Conservation (phyloP, 2,329 filamentous ascomycete species). For the Nothophoma quercina region DNA sequence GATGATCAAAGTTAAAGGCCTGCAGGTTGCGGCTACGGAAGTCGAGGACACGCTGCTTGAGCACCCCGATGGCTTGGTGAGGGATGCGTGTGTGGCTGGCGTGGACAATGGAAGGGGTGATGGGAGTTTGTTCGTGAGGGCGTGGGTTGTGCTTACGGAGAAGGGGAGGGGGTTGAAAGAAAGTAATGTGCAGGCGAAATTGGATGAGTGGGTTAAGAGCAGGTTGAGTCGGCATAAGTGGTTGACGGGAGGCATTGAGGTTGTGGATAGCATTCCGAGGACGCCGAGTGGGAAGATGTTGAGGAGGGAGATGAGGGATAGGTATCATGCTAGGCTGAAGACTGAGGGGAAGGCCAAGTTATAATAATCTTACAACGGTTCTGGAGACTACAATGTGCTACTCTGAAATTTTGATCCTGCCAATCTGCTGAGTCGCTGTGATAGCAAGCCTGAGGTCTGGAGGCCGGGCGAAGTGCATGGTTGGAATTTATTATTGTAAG, state of each 20-base stretch:
- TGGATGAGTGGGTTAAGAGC: conserved; percentile 32
- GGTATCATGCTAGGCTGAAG: conserved; percentile 36
- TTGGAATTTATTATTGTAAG: too few relatives aligned
- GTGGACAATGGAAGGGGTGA: conserved; percentile 41
- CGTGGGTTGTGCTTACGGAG: conserved; percentile 39
- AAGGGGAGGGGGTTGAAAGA: conserved; percentile 26
- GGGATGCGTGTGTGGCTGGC: conserved; percentile 43
- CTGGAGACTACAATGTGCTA: too few relatives aligned
- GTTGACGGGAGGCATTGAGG: conserved; percentile 41
- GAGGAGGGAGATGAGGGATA: conserved; percentile 39
- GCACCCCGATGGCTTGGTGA: conserved; percentile 44
- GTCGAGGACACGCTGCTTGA: conserved; percentile 56
- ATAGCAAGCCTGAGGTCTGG: too few relatives aligned
- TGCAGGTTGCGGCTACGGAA: conserved; percentile 60
- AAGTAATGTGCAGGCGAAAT: conserved; percentile 24
- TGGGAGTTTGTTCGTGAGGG: conserved; percentile 39
- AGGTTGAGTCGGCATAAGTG: conserved; percentile 41
- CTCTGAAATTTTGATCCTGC: too few relatives aligned
- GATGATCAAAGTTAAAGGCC: conserved; percentile 59
- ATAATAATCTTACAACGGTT: conserved; percentile 14
- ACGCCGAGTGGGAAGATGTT: conserved; percentile 42
- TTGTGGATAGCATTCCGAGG: conserved; percentile 40
- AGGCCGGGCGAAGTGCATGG: too few relatives aligned
- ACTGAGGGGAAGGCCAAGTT: conserved; percentile 27
- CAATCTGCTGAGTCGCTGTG: too few relatives aligned